Conservation (phyloP, 108 stramenopile species). For the Fragilariopsis cylindrus region DNA sequence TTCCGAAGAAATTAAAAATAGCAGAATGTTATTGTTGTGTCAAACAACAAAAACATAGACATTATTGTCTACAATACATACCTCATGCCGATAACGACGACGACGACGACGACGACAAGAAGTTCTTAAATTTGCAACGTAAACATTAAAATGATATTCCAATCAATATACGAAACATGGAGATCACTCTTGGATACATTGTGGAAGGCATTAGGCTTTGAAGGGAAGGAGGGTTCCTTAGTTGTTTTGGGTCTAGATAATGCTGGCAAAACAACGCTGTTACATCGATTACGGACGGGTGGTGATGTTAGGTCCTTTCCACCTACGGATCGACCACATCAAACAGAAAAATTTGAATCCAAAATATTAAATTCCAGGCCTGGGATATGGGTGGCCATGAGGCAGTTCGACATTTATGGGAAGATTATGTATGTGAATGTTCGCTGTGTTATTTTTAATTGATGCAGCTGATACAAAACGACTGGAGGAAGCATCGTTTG, state of each 20-base stretch:
- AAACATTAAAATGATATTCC: background rate
- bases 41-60: too few relatives aligned
- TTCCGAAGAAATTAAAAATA: too few relatives aligned
- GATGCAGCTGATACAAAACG: constrained; percentile 53
- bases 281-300: constrained; percentile 53
- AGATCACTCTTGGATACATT: constrained; percentile 26
- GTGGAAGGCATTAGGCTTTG: constrained; percentile 24
- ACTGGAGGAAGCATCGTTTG: constrained; percentile 58
- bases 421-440: constrained; percentile 52
- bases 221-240: constrained; percentile 92
- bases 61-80: too few relatives aligned
- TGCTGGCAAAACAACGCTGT: constrained; percentile 96
- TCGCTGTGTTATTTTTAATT: constrained; percentile 59
- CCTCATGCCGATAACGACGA: too few relatives aligned
- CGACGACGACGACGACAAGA: too few relatives aligned
- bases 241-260: constrained; percentile 98
- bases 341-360: constrained; percentile 38
- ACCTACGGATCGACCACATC: constrained; percentile 61
- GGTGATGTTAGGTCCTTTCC: constrained; percentile 51
- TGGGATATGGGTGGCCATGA: constrained; percentile 77
- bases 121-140: too few relatives aligned
- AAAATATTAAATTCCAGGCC: constrained; percentile 51
- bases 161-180: constrained; percentile 23
- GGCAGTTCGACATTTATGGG: constrained; percentile 67
- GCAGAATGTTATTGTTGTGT: too few relatives aligned